phyloP scores from a whole-genome alignment of 306 rosid genomes.

The Neltuma alba region DNA sequence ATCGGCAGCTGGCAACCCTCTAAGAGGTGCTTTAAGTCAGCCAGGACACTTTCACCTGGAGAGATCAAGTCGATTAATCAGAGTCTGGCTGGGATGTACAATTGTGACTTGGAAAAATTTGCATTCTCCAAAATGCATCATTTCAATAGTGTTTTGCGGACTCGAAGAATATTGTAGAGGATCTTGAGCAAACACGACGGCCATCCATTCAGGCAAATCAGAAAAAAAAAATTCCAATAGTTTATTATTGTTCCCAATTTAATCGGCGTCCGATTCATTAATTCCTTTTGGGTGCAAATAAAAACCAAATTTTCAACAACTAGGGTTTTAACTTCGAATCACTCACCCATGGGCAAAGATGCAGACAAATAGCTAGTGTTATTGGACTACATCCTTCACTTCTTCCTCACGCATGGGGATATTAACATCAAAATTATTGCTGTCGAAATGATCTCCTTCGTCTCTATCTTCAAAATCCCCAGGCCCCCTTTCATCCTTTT shows the following conservation, averaged over 20 bases:
- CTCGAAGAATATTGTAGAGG: too few relatives aligned
- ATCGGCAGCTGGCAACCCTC: too few relatives aligned
- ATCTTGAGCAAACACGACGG: neutral
- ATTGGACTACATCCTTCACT: slow-evolving; percentile 59
- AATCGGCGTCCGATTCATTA: neutral
- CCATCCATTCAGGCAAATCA: neutral
- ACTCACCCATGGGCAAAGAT: slow-evolving; percentile 54
- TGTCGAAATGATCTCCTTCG: slow-evolving; percentile 39
- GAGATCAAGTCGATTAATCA: too few relatives aligned
- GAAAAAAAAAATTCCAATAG: too few relatives aligned
- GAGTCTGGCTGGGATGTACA: too few relatives aligned
- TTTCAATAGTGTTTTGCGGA: too few relatives aligned
- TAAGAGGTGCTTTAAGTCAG: too few relatives aligned
- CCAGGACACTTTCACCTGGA: too few relatives aligned
- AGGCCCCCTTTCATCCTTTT: slow-evolving; percentile 30
- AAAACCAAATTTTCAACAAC: neutral
- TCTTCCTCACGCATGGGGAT: slow-evolving; percentile 61
- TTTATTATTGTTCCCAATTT: neutral
- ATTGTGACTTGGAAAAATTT: too few relatives aligned
- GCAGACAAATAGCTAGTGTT: slow-evolving; percentile 61
- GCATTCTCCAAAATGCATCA: too few relatives aligned
- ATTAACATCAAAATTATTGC: slow-evolving; percentile 45
- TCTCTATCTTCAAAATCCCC: slow-evolving; percentile 32
- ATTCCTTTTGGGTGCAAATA: neutral
- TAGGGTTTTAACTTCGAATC: neutral